Base-by-base conservation (phyloP, 371 early-diverging fungal genomes). In the Syncephalis fuscata region DNA sequence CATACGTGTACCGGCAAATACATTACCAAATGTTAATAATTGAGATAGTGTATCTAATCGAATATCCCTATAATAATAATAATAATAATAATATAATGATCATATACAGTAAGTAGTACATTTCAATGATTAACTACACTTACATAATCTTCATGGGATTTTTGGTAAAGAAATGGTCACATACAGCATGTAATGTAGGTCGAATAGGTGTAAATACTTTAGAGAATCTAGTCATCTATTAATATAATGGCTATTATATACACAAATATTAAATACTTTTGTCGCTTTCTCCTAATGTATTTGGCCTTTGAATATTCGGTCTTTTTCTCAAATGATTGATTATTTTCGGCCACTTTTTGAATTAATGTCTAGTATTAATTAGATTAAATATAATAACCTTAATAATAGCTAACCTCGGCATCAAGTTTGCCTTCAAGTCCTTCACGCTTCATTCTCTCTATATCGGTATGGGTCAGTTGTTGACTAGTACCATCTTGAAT, bases 231-330 rank as follows among this genome's bases (percentile, higher is more conserved):
- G 2, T 19, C 19, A 10, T 19, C 20, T 7, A 26, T 17, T 19
- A 20, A 27, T 25, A 11, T 38, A n/a, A 40, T 19, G 23, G 17
- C n/a, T n/a, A n/a, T n/a, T n/a, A n/a, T n/a, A n/a, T n/a, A n/a
- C n/a, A n/a, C n/a, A n/a, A n/a, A n/a, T n/a, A n/a, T n/a, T n/a
- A n/a, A n/a, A 45, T 66, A 82, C 88, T 94, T 97, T 57, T 76
- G 73, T 64, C 87, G 78, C 65, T 97, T 97, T 54, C 88, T 74
- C 54, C 80, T 74, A 48, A 94, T 82, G 53, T 94, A 95, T 65
- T 97, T 97, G 17, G 89, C 86, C 67, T 95, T 90, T 1, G 96
- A 84, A 56, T 78, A 95, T 53, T 86, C 89, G 0, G 97, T 95
- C 67, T 95, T 97, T 48, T 79, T 73, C 26, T 83, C 82, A 57